These are phyloP conservation scores for Phialophora chinensis DNA, from an alignment of 2,329 filamentous ascomycete genomes.

Conservation along the genomic window DNA sequence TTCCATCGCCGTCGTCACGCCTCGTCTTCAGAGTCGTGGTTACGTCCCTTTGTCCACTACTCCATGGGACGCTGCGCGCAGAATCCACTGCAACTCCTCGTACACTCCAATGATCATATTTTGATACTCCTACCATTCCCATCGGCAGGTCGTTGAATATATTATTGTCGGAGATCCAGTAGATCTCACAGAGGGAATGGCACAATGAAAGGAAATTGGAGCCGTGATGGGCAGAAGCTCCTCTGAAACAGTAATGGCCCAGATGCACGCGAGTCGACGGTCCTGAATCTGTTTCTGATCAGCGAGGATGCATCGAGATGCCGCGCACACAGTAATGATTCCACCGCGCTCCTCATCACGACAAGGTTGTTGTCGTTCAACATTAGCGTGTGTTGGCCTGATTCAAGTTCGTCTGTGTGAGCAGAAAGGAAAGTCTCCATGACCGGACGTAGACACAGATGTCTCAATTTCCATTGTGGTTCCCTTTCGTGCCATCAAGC, in stretches of 20 bases:
- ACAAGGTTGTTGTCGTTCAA: neutral
- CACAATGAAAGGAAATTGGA: neutral
- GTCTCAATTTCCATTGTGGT: neutral
- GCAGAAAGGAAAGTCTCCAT: neutral
- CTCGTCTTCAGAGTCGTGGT: neutral
- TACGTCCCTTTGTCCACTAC: neutral
- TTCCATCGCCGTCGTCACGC: neutral
- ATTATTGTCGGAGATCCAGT: neutral
- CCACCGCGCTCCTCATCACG: neutral
- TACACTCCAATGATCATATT: neutral
- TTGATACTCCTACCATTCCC: neutral
- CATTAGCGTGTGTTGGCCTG: neutral
- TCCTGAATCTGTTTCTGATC: neutral
- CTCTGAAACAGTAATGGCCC: neutral
- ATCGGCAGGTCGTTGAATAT: neutral
- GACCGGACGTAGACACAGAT: neutral
- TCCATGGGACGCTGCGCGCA: neutral
- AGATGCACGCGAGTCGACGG: neutral
- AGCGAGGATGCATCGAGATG: neutral
- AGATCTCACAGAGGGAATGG: neutral
- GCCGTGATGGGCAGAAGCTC: neutral
- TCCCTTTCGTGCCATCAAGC: neutral
- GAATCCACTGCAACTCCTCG: neutral
- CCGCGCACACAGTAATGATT: neutral
- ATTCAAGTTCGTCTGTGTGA: neutral